Evolutionary conservation across 441 rosid species (phyloP), one percentile per base, ranked within the genome.

Genomic region (Adansonia gregorii): DNA sequence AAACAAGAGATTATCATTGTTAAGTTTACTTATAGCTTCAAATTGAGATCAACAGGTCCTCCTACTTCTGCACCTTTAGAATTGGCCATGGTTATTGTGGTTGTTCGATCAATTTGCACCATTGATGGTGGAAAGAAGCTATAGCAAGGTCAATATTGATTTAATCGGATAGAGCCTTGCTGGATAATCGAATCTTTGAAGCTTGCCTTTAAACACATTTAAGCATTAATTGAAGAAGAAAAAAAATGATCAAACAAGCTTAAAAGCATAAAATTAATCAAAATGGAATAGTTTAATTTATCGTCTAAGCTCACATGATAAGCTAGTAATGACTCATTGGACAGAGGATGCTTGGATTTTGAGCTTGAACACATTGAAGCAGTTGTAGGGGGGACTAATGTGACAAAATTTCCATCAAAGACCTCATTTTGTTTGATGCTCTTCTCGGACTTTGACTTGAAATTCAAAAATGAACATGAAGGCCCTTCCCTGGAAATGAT

Each of bases 21-120:
- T 1, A 7, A 48, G 22, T 14, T 4, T 39, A 39, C 0, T 77
- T 76, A 79, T 78, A 90, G 60, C 81, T 84, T 87, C 86, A 90
- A 78, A 82, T 83, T 82, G 15, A 90, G 88, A 83, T 88, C 93
- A 78, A 90, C 78, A 52, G 65, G 75, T 76, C 80, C 90, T 58
- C 76, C 83, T 10, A 79, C 81, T 75, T 74, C 88, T 75, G 74
- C 84, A 17, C 68, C 83, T 49, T 68, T 75, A 74, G 60, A 49
- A 6, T 11, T 74, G 41, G 45, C 46, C 15, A 10, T 73, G 63
- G 8, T 76, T 41, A 14, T 67, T 2, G 76, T 48, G n/a, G 79
- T 65, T 60, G 80, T 72, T 67, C 58, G 84, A 24, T 80, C 83
- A 65, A 63, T 76, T 68, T 77, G 85, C 31, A 46, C 59, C 51